Percentiles rank a stretch among this genome's conserved stretches.
phyloP scores from a whole-genome alignment of 1,139 yeast species.

The Candida gigantensis region DNA sequence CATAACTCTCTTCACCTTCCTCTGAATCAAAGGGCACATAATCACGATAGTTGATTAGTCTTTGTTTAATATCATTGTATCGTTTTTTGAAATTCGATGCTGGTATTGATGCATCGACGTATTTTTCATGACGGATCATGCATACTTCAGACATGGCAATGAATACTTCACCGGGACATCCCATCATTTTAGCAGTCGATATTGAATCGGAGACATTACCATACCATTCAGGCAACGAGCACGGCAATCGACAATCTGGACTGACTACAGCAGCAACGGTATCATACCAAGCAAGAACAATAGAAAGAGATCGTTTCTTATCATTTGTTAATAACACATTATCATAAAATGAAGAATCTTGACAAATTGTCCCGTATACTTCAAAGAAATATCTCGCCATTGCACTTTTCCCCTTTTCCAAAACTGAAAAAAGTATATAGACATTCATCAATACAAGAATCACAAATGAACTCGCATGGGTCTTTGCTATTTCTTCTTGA shows the following conservation, averaged over 20 bases:
- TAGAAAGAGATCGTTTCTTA: slow-evolving; percentile 48
- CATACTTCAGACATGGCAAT: slow-evolving; percentile 45
- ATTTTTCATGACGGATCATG: slow-evolving; percentile 34
- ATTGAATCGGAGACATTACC: slow-evolving; percentile 40
- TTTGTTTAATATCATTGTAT: slow-evolving; percentile 29
- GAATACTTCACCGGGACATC: slow-evolving; percentile 59
- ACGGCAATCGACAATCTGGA: slow-evolving; percentile 55
- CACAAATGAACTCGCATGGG: slow-evolving; percentile 47
- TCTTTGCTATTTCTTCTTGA: slow-evolving; percentile 29
- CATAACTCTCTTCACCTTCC: slow-evolving; percentile 23
- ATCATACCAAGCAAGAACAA: slow-evolving; percentile 57
- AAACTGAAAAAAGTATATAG: slow-evolving; percentile 49
- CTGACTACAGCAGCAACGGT: slow-evolving; percentile 55
- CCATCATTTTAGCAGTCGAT: slow-evolving; percentile 54
- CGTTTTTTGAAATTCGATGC: not conserved
- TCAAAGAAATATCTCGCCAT: slow-evolving; percentile 48
- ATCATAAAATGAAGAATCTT: slow-evolving; percentile 26
- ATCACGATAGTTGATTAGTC: slow-evolving; percentile 44
- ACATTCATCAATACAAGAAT: slow-evolving; percentile 52
- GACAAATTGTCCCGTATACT: slow-evolving; percentile 50
- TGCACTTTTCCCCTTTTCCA: slow-evolving; percentile 55
- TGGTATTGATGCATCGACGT: slow-evolving; percentile 6
- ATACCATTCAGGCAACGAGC: slow-evolving; percentile 52
- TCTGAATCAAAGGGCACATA: slow-evolving; percentile 35
- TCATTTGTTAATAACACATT: slow-evolving; percentile 35